Conservation (phyloP, 169 alveolate species). For the Plasmodium gallinaceum region DNA sequence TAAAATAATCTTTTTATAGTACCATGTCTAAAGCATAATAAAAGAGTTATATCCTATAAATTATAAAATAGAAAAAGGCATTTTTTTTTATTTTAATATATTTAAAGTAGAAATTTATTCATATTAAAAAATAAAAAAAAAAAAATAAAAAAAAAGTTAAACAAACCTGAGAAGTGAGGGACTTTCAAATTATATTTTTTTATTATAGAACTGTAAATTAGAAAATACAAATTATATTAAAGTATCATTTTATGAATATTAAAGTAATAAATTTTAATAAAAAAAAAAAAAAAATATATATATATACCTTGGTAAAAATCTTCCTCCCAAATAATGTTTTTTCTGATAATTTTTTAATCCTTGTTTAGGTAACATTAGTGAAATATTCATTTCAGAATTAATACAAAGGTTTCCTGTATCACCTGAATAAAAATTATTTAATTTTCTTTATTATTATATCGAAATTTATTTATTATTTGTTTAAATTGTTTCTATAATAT, state of each 20-base stretch:
- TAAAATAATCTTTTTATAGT: neutral
- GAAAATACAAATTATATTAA: neutral
- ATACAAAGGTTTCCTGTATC: constrained; percentile 22
- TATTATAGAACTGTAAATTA: constrained; percentile 54
- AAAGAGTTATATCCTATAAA: constrained; percentile 35
- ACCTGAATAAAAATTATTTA: constrained; percentile 11
- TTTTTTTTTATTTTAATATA: neutral
- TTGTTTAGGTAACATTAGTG: constrained; percentile 71
- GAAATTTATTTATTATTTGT: neutral
- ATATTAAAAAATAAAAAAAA: neutral
- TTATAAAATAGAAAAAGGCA: neutral
- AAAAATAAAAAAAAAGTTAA: constrained; percentile 1
- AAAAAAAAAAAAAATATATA: constrained; percentile 29
- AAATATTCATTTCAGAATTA: constrained; percentile 60
- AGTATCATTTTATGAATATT: neutral
- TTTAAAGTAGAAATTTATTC: neutral
- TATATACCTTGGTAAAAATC: constrained; percentile 56
- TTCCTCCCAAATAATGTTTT: constrained; percentile 69
- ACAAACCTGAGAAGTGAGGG: constrained; percentile 52
- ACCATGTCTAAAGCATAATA: constrained; percentile 10
- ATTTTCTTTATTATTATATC: neutral
- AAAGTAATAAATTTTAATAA: neutral
- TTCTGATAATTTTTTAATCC: constrained; percentile 49
- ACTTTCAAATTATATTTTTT: constrained; percentile 59
- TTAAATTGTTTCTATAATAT: constrained; percentile 34